Conservation (phyloP, 1,284 basidiomycete species). For the Malassezia yamatoensis region DNA sequence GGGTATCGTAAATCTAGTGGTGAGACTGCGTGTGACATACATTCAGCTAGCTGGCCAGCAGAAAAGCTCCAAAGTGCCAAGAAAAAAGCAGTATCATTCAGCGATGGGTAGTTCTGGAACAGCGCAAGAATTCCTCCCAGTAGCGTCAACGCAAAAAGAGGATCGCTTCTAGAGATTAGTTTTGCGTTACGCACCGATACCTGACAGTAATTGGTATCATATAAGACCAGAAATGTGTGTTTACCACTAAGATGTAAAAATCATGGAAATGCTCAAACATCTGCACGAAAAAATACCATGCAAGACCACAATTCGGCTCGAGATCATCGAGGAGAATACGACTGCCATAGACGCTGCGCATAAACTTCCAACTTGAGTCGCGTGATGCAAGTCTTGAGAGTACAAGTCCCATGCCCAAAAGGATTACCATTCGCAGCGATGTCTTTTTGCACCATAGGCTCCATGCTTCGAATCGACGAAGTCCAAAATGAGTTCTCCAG, state of each 20-base stretch:
- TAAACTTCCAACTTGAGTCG: slow-evolving; percentile 52
- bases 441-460: slow-evolving; percentile 1
- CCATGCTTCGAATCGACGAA: slow-evolving; percentile 6
- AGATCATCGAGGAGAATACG: slow-evolving; percentile 49
- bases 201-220: slow-evolving; percentile 74
- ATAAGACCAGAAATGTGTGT: slow-evolving; percentile 74
- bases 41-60: slow-evolving; percentile 1
- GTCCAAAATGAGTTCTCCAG: slow-evolving; percentile 13
- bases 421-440: neutral
- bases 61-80: slow-evolving; percentile 62
- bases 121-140: slow-evolving; percentile 67
- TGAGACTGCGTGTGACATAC: slow-evolving; percentile 9
- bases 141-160: slow-evolving; percentile 68
- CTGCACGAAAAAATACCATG: slow-evolving; percentile 99
- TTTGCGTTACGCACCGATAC: slow-evolving; percentile 36
- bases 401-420: neutral
- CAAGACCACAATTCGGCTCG: slow-evolving; percentile 83
- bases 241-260: slow-evolving; percentile 94
- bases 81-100: slow-evolving; percentile 79
- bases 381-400: slow-evolving; percentile 4
- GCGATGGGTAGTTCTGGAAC: slow-evolving; percentile 84
- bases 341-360: slow-evolving; percentile 57
- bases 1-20: slow-evolving; percentile 70
- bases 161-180: slow-evolving; percentile 56
- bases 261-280: slow-evolving; percentile 97